phyloP scores from a whole-genome alignment of 2,329 filamentous ascomycete species.

The Hypomyces rosellus region DNA sequence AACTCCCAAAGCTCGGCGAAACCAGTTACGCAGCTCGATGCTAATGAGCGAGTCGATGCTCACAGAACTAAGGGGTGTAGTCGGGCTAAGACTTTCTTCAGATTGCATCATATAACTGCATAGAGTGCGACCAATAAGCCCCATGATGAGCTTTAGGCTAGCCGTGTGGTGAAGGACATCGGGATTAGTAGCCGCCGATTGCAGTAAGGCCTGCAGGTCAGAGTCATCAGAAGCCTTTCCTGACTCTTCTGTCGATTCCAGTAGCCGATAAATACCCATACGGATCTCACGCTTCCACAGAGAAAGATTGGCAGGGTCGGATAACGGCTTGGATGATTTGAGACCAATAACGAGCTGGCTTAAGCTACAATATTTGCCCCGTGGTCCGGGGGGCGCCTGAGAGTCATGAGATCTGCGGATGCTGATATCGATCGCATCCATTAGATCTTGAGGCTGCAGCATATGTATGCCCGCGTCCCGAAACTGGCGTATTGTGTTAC shows the following conservation, averaged over 20 bases:
- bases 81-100: conserved; percentile 3
- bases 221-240: not conserved
- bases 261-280: not conserved
- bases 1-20: not conserved
- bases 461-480: conserved; percentile 4
- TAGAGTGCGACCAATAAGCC: conserved; percentile 2
- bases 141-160: not conserved
- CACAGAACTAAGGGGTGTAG: conserved; percentile 1
- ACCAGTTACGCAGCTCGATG: conserved; percentile 14
- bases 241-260: not conserved
- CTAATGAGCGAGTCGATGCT: conserved; percentile 12
- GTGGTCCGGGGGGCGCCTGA: not conserved
- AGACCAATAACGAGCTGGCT: not conserved
- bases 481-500: not conserved
- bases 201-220: not conserved
- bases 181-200: not conserved
- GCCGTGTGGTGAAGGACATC: not conserved
- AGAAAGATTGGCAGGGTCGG: not conserved
- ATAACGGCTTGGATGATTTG: not conserved
- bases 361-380: not conserved
- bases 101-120: conserved; percentile 5
- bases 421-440: conserved; percentile 8
- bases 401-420: not conserved
- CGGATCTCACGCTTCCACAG: not conserved
- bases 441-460: conserved; percentile 14